A percentile compares a stretch with the other conserved stretches of the same genome.
These are phyloP conservation scores for Fusarium buxicola DNA, from an alignment of 2,329 filamentous ascomycete genomes.

Conservation along the genomic window DNA sequence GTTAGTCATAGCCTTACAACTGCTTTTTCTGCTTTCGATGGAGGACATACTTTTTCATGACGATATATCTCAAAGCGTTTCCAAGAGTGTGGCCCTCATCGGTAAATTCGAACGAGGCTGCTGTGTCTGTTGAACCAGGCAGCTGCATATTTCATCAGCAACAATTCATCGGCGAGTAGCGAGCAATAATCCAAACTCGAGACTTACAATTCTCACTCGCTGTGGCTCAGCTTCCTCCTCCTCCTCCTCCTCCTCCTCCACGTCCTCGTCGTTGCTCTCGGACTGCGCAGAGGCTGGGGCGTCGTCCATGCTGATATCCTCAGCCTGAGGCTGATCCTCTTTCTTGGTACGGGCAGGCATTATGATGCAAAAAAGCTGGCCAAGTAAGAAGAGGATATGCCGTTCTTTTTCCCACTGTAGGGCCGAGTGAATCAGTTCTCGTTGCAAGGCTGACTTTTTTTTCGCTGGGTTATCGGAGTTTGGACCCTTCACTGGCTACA, in stretches of 20 bases:
- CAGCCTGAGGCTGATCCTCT: conserved; percentile 43
- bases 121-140: conserved; percentile 85
- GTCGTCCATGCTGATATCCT: conserved; percentile 60
- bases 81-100: conserved; percentile 96
- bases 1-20: conserved; percentile 16
- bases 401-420: not conserved
- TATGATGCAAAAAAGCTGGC: conserved; percentile 9
- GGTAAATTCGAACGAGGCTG: conserved; percentile 94
- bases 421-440: conserved; percentile 5
- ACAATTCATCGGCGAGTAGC: not conserved
- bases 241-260: conserved; percentile 56
- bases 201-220: conserved; percentile 71
- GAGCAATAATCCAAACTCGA: not conserved
- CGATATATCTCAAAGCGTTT: conserved; percentile 92
- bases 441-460: conserved; percentile 10
- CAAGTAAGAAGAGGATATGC: not conserved
- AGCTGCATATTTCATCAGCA: conserved; percentile 65
- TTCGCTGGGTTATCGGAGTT: conserved; percentile 17
- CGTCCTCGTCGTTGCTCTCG: conserved; percentile 51
- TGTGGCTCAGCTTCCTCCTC: conserved; percentile 64
- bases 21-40: not conserved
- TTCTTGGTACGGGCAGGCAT: conserved; percentile 58
- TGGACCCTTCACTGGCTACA: conserved; percentile 13
- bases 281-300: conserved; percentile 54
- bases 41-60: conserved; percentile 94